Conservation (phyloP, 495 filamentous ascomycete species). For the Extremus antarcticus region DNA sequence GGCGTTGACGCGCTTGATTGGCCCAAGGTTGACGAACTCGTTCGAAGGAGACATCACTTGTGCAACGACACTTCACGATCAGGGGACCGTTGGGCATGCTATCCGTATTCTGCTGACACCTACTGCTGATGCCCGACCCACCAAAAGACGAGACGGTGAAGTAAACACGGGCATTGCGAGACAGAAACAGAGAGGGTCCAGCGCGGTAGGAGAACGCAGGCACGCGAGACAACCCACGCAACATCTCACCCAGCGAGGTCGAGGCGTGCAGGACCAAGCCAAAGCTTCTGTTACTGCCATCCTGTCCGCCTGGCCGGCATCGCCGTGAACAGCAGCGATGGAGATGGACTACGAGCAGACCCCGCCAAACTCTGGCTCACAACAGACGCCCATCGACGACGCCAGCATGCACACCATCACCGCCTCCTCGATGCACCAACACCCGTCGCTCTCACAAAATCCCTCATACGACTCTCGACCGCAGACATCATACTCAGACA, state of each 20-base stretch:
- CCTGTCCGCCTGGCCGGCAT: background rate
- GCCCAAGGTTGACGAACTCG: background rate
- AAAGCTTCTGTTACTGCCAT: background rate
- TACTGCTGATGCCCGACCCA: background rate
- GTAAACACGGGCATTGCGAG: background rate
- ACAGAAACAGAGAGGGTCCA: no score
- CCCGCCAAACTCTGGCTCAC: slow-evolving; percentile 4
- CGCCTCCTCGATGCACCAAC: slow-evolving; percentile 24
- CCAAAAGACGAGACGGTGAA: background rate
- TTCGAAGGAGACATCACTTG: background rate
- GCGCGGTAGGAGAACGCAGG: background rate
- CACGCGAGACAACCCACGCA: background rate
- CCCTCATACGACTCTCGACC: slow-evolving; percentile 23
- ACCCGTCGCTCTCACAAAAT: slow-evolving; percentile 16
- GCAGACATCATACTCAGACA: slow-evolving; percentile 35
- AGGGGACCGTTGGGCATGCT: no score
- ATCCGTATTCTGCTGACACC: background rate
- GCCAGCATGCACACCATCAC: slow-evolving; percentile 32
- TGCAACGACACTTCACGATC: background rate
- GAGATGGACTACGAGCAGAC: slow-evolving; percentile 5
- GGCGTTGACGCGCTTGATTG: background rate
- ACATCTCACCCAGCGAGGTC: background rate
- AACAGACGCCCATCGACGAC: slow-evolving; percentile 20
- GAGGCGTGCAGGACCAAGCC: background rate
- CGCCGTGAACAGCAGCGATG: background rate